Evolutionary conservation across 805 yeast genomes (phyloP).

Genomic region (Saturnispora serradocipensis): DNA sequence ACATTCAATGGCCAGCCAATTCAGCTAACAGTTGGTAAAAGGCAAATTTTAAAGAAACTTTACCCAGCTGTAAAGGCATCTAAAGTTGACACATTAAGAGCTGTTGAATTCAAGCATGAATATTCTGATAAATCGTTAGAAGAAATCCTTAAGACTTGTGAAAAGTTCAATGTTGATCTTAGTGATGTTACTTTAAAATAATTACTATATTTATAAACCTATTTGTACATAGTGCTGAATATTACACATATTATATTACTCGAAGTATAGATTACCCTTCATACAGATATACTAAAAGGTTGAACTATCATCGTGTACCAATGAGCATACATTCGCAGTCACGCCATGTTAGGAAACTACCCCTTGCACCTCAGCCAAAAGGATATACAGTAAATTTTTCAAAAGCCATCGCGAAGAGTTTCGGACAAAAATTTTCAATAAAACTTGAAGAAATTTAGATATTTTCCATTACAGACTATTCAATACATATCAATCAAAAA

Average conservation of each 20-base stretch:
- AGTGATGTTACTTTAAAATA: conserved; percentile 11
- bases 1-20: conserved; percentile 32
- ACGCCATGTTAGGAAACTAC: neutral
- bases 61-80: conserved; percentile 40
- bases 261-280: neutral
- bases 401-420: neutral
- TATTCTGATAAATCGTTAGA: conserved; percentile 37
- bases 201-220: neutral
- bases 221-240: neutral
- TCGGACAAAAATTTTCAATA: neutral
- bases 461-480: neutral
- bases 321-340: conserved; percentile 7
- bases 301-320: neutral
- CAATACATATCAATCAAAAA: conserved; percentile 19
- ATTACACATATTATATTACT: too few relatives aligned
- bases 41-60: conserved; percentile 47
- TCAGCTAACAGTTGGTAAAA: conserved; percentile 53
- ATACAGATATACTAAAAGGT: neutral
- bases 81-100: conserved; percentile 35
- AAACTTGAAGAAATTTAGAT: neutral
- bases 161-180: conserved; percentile 33
- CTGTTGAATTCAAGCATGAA: conserved; percentile 37
- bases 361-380: conserved; percentile 2
- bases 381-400: neutral
- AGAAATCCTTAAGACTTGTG: conserved; percentile 43